These are phyloP conservation scores for Pythium apleroticum DNA, from an alignment of 352 stramenopile genomes.

Conservation along the genomic window DNA sequence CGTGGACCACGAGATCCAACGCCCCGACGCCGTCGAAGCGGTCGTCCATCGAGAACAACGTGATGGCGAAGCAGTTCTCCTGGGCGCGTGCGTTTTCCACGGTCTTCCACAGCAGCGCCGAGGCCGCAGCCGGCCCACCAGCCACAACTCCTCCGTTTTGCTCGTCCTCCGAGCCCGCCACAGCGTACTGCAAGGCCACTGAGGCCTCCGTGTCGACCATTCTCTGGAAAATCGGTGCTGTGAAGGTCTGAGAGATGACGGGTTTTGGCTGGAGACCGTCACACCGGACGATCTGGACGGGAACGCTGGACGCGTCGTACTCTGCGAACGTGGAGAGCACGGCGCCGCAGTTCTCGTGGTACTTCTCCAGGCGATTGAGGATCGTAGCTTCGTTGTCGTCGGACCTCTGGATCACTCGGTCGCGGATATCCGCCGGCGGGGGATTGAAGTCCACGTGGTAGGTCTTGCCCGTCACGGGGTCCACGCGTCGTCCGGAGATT, in stretches of 20 bases:
- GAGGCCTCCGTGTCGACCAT: slow-evolving; percentile 41
- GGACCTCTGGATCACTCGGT: slow-evolving; percentile 78
- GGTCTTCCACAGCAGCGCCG: slow-evolving; percentile 17
- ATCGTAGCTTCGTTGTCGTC: slow-evolving; percentile 95
- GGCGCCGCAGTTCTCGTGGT: slow-evolving; percentile 62
- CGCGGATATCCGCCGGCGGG: slow-evolving; percentile 62
- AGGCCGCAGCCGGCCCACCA: not conserved
- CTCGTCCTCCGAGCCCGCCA: not conserved
- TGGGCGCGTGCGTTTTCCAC: slow-evolving; percentile 23
- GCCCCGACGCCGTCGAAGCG: slow-evolving; percentile 26
- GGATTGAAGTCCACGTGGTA: slow-evolving; percentile 97
- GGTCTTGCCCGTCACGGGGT: slow-evolving; percentile 90
- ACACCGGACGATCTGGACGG: slow-evolving; percentile 53
- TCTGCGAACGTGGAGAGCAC: slow-evolving; percentile 48
- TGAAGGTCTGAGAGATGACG: slow-evolving; percentile 48
- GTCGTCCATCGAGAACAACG: slow-evolving; percentile 37
- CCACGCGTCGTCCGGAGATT: slow-evolving; percentile 95
- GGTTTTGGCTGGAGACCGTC: slow-evolving; percentile 51
- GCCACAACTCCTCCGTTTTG: not conserved
- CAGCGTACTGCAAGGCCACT: slow-evolving; percentile 14
- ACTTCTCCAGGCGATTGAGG: slow-evolving; percentile 80
- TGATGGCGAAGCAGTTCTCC: slow-evolving; percentile 38
- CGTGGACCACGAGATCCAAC: slow-evolving; percentile 29
- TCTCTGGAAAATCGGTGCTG: slow-evolving; percentile 45
- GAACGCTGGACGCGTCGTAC: slow-evolving; percentile 26